Base-by-base conservation (phyloP, 148 eudicot genomes). In the Nyssa sinensis region DNA sequence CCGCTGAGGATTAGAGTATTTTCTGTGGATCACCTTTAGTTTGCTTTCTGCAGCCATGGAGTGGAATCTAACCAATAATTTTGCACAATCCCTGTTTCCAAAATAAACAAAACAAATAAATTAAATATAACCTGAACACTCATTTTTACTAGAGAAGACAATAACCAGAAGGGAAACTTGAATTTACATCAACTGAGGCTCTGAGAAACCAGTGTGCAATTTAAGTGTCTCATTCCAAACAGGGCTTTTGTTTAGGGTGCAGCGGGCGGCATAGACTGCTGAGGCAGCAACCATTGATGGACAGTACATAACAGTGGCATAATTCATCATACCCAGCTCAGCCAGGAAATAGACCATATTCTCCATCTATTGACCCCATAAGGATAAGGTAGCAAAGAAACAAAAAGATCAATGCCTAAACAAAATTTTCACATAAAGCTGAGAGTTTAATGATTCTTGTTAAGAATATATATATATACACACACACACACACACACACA, bases 231-330 rank as follows among this genome's bases (percentile, higher is more conserved):
- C 94, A 23, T 83, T 88, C 98, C 98, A 95, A 29, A 67, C 37
- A 0, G 97, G 96, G 31, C 65, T 77, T 79, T 83, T 89, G 80
- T 75, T 83, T 30, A 95, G 74, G 23, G 93, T 90, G 66, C 78
- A 79, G 10, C 97, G 83, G 55, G 97, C 96, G 7, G 88, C 93
- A 27, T 86, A 90, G 71, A 95, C 98, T 4, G 98, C 93, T 1
- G 97, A 83, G 73, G 97, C 98, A 65, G 97, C 93, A 70, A 95
- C 74, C 91, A 90, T 86, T 2, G 98, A 95, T 4, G 96, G 89
- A 44, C 81, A 77, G 73, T 77, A 77, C 1, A 81, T 72, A 28
- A 81, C 73, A 14, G 84, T 71, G 7, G 68, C 78, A 66, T 95
- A 95, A n/a, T 81, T 80, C 94, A 90, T 86, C 63, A 92, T 71